These are phyloP conservation scores for Pseudoturritis turrita DNA, from an alignment of 345 rosid species.

Conservation along the genomic window DNA sequence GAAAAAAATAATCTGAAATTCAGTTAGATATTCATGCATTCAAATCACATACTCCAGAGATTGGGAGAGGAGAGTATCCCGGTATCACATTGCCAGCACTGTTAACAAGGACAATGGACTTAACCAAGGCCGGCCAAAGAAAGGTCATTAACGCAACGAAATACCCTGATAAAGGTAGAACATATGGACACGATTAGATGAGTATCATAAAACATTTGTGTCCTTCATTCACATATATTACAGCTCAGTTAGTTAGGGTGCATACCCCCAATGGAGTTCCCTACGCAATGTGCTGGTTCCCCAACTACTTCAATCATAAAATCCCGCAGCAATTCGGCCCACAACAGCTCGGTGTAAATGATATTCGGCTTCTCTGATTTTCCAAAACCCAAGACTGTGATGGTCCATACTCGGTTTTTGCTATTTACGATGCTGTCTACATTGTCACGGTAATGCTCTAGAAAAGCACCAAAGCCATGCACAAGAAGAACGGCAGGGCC, in stretches of 20 bases:
- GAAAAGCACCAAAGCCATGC: conserved; percentile 95
- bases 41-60: conserved; percentile 44
- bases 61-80: conserved; percentile 40
- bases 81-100: conserved; percentile 75
- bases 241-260: background rate
- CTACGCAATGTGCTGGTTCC: conserved; percentile 78
- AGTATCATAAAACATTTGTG: background rate
- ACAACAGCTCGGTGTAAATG: conserved; percentile 74
- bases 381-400: conserved; percentile 81
- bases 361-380: conserved; percentile 88
- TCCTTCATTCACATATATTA: background rate
- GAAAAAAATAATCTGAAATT: background rate
- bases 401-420: conserved; percentile 69
- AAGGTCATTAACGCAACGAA: conserved; percentile 53
- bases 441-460: conserved; percentile 84
- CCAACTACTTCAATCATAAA: conserved; percentile 69
- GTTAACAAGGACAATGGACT: conserved; percentile 66
- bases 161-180: conserved; percentile 51
- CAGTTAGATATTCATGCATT: background rate
- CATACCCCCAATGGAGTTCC: conserved; percentile 90
- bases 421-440: conserved; percentile 43
- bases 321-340: conserved; percentile 88
- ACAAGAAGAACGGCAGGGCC: conserved; percentile 80
- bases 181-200: background rate
- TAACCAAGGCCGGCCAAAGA: conserved; percentile 69